Base-by-base conservation (phyloP, 371 early-diverging fungal species). In the Mortierella sp. region DNA sequence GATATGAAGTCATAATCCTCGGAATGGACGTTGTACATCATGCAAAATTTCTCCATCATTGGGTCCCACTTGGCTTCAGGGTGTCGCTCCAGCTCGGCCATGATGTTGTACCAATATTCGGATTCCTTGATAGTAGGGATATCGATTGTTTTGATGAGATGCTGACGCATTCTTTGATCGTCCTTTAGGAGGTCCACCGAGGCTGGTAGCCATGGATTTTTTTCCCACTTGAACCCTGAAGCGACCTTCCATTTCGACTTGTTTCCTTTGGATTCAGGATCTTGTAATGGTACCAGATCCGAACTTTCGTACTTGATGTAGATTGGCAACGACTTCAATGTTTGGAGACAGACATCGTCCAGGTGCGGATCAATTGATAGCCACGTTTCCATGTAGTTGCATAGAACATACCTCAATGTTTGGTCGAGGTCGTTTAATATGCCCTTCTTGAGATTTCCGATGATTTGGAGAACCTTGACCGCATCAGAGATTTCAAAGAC, bases 91-190 rank as follows among this genome's bases (percentile, higher is more conserved):
- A 71, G 19, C 41, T 61, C 21, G 0, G 61, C 12, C 9, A 65
- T 14, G 27, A 65, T 46, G 18, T 28, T 18, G 38, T 24, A 39
- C 72, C 72, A 71, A 42, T 71, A 71, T 21, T 58, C 43, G 12
- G 65, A 48, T 34, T 61, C 72, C 0, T 46, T 30, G 6, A 65
- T 48, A 12, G 30, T 6, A 2, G 24, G 42, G 0, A 61, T 23
- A 0, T 26, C 19, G 26, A 61, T 10, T 34, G 60, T 1, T 13
- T 26, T 10, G 0, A 13, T 27, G 0, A 71, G 34, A 8, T 60
- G 52, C 0, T 19, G 18, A 6, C 23, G n/a, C 61, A 64, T 26
- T 2, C 23, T 51, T n/a, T 71, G 72, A 2, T 28, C 58, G 18
- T 52, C 61, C 0, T 28, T 42, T 2, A 71, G 46, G 2, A 71